These are phyloP conservation scores for Hypoxylon rickii DNA, from an alignment of 495 filamentous ascomycete genomes.

Conservation along the genomic window DNA sequence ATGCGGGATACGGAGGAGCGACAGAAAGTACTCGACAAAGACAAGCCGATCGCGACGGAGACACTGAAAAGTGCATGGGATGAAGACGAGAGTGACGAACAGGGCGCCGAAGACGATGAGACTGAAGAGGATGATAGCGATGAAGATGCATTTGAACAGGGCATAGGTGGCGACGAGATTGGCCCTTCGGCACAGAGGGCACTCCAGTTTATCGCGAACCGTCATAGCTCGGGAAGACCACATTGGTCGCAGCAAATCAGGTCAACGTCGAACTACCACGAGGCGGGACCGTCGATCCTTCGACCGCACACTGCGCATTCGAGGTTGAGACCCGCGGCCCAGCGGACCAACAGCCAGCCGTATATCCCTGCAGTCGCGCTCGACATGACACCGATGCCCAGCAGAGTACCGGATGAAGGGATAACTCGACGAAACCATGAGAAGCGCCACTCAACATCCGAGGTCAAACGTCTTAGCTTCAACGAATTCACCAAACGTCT, in stretches of 20 bases:
- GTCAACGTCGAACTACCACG: slow-evolving; percentile 14
- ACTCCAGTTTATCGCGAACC: slow-evolving; percentile 55
- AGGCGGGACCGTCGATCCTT: slow-evolving; percentile 22
- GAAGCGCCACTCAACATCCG: slow-evolving; percentile 52
- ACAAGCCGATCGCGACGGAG: slow-evolving; percentile 27
- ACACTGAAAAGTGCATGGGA: slow-evolving; percentile 54
- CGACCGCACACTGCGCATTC: slow-evolving; percentile 54
- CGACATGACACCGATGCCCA: slow-evolving; percentile 23
- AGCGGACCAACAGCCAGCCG: slow-evolving; percentile 52
- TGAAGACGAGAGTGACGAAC: slow-evolving; percentile 41
- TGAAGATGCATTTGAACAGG: slow-evolving; percentile 42
- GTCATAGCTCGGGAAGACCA: slow-evolving; percentile 31
- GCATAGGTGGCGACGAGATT: slow-evolving; percentile 42
- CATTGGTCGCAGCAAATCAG: slow-evolving; percentile 12
- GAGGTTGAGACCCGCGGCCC: slow-evolving; percentile 44
- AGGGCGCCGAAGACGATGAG: slow-evolving; percentile 39
- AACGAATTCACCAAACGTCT: slow-evolving; percentile 59
- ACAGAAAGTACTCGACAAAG: slow-evolving; percentile 39
- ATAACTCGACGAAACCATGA: slow-evolving; percentile 36
- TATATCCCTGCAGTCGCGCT: slow-evolving; percentile 39
- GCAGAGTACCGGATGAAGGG: slow-evolving; percentile 16
- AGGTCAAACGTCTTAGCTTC: slow-evolving; percentile 55
- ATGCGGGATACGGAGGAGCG: slow-evolving; percentile 60
- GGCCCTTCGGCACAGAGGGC: slow-evolving; percentile 47
- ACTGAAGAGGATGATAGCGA: slow-evolving; percentile 50